A percentile compares a stretch with the other conserved stretches of the same genome.
phyloP scores from a whole-genome alignment of 805 yeast species.

The Ogataea zsoltii region DNA sequence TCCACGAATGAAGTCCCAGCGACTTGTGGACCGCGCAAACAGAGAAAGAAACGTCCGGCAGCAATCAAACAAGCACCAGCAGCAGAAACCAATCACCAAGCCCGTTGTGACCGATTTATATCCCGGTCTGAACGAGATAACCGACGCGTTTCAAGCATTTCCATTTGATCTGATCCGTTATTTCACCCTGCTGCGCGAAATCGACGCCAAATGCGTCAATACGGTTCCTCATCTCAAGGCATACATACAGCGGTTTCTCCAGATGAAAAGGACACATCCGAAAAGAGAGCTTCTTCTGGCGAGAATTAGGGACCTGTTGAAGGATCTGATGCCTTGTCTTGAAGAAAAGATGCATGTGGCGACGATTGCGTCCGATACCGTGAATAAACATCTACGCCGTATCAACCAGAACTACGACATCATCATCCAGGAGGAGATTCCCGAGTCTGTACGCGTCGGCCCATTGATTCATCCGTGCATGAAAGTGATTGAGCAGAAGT shows the following conservation, averaged over 20 bases:
- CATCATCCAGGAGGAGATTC: conserved; percentile 73
- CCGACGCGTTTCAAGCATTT: conserved; percentile 88
- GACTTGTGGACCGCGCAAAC: conserved; percentile 27
- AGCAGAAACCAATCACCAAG: conserved; percentile 20
- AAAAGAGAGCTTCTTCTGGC: conserved; percentile 39
- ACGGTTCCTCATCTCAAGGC: conserved; percentile 66
- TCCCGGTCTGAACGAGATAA: conserved; percentile 89
- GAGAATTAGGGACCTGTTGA: conserved; percentile 46
- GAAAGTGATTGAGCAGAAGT: conserved; percentile 55
- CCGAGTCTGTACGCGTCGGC: conserved; percentile 74
- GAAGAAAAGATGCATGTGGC: conserved; percentile 99
- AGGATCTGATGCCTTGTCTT: conserved; percentile 83
- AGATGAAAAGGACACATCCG: conserved; percentile 37
- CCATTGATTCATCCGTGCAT: conserved; percentile 91
- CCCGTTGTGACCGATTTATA: conserved; percentile 43
- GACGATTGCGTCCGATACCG: conserved; percentile 79
- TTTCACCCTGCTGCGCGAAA: conserved; percentile 85
- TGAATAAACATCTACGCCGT: conserved; percentile 66
- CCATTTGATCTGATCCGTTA: conserved; percentile 83
- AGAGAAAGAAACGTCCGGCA: conserved; percentile 14
- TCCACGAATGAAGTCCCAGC: conserved; percentile 31
- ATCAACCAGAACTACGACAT: conserved; percentile 83
- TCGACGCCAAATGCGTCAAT: conserved; percentile 88
- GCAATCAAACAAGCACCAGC: conserved; percentile 11
- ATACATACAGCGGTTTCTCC: conserved; percentile 51